Evolutionary conservation across 1,284 basidiomycete genomes (phyloP).

Genomic region (Ceratobasidium sp.): DNA sequence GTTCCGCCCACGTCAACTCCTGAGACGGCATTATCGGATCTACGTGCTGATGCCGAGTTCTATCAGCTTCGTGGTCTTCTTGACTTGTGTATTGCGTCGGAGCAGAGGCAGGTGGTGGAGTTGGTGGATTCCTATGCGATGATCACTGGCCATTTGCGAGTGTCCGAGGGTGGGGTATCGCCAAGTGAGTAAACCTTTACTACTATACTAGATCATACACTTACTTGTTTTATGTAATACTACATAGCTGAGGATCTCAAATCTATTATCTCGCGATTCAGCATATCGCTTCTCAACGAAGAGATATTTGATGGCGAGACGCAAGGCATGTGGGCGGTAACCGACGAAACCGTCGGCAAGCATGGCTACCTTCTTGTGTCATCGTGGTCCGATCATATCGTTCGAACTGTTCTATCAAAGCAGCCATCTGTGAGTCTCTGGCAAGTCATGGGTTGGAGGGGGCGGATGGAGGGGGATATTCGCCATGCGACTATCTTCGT

Average conservation of each 20-base stretch:
- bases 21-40: background rate
- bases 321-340: background rate
- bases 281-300: background rate
- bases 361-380: background rate
- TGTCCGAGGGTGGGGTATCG: background rate
- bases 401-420: background rate
- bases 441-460: conserved; percentile 9
- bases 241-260: conserved; percentile 6
- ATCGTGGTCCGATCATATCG: background rate
- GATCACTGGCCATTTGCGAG: background rate
- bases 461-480: background rate
- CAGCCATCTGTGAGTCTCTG: background rate
- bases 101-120: background rate
- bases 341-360: background rate
- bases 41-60: background rate
- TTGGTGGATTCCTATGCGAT: background rate
- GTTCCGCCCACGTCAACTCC: background rate
- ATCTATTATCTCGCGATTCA: background rate
- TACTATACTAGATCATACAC: background rate
- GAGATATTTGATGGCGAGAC: background rate
- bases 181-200: background rate
- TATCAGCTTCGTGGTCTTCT: background rate
- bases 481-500: conserved; percentile 22
- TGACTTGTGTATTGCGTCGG: background rate
- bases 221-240: background rate